Evolutionary conservation across 2,329 filamentous ascomycete genomes (phyloP), one percentile per base, ranked within the genome.

Genomic region (Aspergillus luchuensis): DNA sequence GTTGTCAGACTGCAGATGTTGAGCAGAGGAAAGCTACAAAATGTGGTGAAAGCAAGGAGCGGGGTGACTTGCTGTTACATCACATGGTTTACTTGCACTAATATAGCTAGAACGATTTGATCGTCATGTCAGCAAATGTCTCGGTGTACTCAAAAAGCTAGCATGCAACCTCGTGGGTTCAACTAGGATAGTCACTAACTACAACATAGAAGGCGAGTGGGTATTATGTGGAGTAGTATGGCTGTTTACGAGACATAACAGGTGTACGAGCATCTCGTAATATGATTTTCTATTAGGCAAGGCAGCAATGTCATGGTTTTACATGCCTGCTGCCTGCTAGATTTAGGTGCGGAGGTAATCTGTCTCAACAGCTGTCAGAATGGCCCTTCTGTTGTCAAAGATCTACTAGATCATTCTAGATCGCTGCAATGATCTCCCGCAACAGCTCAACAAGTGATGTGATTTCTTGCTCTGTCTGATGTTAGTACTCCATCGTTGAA

Each of bases 371-470:
- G 21, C 23, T 17, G 19, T 21, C 41, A 11, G 8, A 3, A 17
- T 13, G 10, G 15, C 13, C n/a, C 11, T 33, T 48, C 11, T n/a
- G 15, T 8, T 15, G 15, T 50, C 15, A 15, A 30, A 8, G 36
- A 30, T 30, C 10, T 47, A n/a, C 21, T 23, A 28, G 5, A 19
- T 13, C 6, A 13, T n/a, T 11, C 50, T 56, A 56, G 15, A 47
- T 47, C 7, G 25, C 25, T 30, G 53, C 39, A 38, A 56, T 45
- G 17, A 56, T n/a, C 2, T 56, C 41, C 6, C 41, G 53, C 28
- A 56, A 17, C 53, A 56, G 21, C 53, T 47, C 28, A 13, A 56
- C 53, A 33, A 56, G 53, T 19, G 53, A 56, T 0, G 25, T 47
- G 10, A 56, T 19, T 38, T 56, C 53, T 7, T 33, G 38, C 53